Evolutionary conservation across 2,329 filamentous ascomycete genomes (phyloP).

Genomic region (Arachnomyces sp.): DNA sequence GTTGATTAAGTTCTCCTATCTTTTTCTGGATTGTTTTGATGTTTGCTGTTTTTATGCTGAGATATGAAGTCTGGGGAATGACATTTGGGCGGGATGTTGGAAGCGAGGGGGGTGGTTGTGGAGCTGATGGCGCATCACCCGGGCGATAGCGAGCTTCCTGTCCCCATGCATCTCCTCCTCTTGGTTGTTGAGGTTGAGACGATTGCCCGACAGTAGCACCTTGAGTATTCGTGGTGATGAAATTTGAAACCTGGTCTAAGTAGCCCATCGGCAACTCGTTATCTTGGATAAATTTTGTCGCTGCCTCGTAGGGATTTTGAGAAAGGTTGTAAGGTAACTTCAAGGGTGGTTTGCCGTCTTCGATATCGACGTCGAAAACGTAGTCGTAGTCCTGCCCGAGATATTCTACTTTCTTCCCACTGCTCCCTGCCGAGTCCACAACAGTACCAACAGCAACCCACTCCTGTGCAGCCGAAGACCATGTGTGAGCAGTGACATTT

Average conservation of each 20-base stretch:
- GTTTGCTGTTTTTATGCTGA: constrained; percentile 68
- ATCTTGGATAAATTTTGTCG: constrained; percentile 80
- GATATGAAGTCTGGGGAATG: constrained; percentile 70
- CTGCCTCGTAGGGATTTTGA: constrained; percentile 85
- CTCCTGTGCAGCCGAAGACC: constrained; percentile 63
- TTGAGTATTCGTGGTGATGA: constrained; percentile 83
- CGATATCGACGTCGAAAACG: constrained; percentile 93
- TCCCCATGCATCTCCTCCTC: constrained; percentile 64
- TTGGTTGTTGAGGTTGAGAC: constrained; percentile 35
- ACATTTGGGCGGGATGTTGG: constrained; percentile 46
- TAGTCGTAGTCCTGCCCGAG: constrained; percentile 87
- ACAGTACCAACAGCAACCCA: constrained; percentile 93
- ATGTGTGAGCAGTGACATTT: constrained; percentile 76
- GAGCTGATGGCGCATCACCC: constrained; percentile 47
- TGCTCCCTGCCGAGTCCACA: constrained; percentile 78
- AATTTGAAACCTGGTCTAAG: constrained; percentile 84
- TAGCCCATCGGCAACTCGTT: constrained; percentile 84
- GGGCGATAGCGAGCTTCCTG: constrained; percentile 71
- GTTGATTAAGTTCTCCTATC: constrained; percentile 60
- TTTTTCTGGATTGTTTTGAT: constrained; percentile 64
- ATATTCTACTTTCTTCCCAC: constrained; percentile 66
- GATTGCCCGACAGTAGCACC: constrained; percentile 68
- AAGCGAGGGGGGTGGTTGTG: constrained; percentile 18
- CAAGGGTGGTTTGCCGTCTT: constrained; percentile 83
- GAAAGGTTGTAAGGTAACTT: constrained; percentile 92